Evolutionary conservation across 2,329 filamentous ascomycete genomes (phyloP), one percentile per base, ranked within the genome.

Genomic region (Phyllosticta citrichinensis): DNA sequence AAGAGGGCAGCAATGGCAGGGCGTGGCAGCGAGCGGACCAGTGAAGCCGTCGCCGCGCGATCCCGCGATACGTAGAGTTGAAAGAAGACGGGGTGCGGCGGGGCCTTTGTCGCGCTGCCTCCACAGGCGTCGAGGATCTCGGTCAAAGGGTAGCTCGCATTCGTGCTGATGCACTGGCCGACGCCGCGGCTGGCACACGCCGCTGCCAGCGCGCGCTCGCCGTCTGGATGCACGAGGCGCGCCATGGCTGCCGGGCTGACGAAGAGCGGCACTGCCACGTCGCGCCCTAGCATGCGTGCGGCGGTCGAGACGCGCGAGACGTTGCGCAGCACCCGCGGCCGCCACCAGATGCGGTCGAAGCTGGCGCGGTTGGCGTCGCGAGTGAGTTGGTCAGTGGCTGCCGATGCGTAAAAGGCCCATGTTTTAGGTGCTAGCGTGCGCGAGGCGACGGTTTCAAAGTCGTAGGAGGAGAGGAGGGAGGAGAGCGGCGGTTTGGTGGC

Each of bases 11-110:
- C 77, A 12, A 81, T 75, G 40, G 40, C 40, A 1, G 12, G 80
- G 1, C 77, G 68, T 3, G 68, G 70, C 1, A 80, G 80, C 20
- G 77, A 69, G 11, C 67, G 69, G 2, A 87, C 69, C 0, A 85
- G 70, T 2, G 69, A 69, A 65, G 79, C 79, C 12, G 81, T 80
- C 62, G 82, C 80, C 9, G 68, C 60, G 0, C 82, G 75, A 63
- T 84, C 75, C 65, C 80, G 81, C 69, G 85, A 80, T 57, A 86
- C 81, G 65, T 87, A 87, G 5, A 87, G 75, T 68, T 86, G 83
- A 67, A 85, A 84, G 74, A 84, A 83, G 60, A 80, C 71, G 6
- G 71, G 70, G 57, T 70, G 70, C 11, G 56, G 30, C 10, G 63
- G 63, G 14, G 61, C 56, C 22, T 40, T 11, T 5, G 33, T 14